Evolutionary conservation across 495 filamentous ascomycete species (phyloP).

Genomic region (Hypomontagnella submonticulosa): DNA sequence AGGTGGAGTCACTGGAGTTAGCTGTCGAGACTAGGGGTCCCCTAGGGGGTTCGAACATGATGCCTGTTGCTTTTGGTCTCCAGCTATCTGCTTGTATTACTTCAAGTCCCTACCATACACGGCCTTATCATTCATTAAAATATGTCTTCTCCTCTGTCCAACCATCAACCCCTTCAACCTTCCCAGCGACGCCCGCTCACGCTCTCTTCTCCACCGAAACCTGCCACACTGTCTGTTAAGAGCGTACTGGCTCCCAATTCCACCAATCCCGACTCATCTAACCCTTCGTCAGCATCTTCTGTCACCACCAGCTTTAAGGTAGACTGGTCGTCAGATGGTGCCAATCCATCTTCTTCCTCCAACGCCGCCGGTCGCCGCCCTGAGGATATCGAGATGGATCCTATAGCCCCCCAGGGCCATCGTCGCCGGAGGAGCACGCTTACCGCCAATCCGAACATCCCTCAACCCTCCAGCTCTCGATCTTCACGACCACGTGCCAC

Average conservation of each 20-base stretch:
- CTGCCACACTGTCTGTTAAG: conserved; percentile 38
- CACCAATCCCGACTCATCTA: conserved; percentile 41
- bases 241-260: conserved; percentile 37
- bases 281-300: conserved; percentile 47
- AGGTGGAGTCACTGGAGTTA: conserved; percentile 13
- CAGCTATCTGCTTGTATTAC: conserved; percentile 16
- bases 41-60: conserved; percentile 9
- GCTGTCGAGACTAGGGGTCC: conserved; percentile 19
- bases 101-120: conserved; percentile 11
- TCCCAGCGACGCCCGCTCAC: conserved; percentile 26
- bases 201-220: conserved; percentile 28
- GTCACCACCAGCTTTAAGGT: conserved; percentile 49
- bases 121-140: conserved; percentile 24
- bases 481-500: conserved; percentile 61
- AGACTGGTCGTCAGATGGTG: conserved; percentile 47
- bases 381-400: conserved; percentile 61
- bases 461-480: conserved; percentile 54
- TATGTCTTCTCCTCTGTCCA: conserved; percentile 47
- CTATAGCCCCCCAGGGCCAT: conserved; percentile 58
- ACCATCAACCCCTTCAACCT: conserved; percentile 31
- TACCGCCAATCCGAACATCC: conserved; percentile 53
- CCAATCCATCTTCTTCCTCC: conserved; percentile 38
- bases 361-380: conserved; percentile 41
- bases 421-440: conserved; percentile 71
- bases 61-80: conserved; percentile 19